Evolutionary conservation across 106 monocot species (phyloP).

Genomic region (Acorus gramineus): DNA sequence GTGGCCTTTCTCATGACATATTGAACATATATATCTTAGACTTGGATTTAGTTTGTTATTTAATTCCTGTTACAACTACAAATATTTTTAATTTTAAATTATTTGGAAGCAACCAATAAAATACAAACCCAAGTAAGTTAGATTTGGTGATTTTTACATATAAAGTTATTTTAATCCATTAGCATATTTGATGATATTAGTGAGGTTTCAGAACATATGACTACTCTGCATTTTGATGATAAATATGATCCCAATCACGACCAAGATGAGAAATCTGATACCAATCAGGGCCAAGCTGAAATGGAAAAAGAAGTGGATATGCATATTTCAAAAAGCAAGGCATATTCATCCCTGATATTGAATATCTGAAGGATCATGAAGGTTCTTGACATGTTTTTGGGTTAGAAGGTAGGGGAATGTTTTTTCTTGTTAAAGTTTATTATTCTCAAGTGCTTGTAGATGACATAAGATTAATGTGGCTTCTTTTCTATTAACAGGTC

Average conservation of each 20-base stretch:
- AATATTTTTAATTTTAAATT: too few relatives aligned
- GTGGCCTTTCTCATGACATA: too few relatives aligned
- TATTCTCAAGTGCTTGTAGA: too few relatives aligned
- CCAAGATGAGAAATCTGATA: slow-evolving; percentile 10
- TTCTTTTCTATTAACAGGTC: slow-evolving; percentile 8
- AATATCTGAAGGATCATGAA: slow-evolving; percentile 80
- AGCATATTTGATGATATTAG: slow-evolving; percentile 20
- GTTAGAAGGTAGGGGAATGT: slow-evolving; percentile 49
- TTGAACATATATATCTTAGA: too few relatives aligned
- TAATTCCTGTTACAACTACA: too few relatives aligned
- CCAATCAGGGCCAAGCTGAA: background rate
- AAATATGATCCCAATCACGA: slow-evolving; percentile 15
- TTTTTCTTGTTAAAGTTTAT: background rate
- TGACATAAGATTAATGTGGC: too few relatives aligned
- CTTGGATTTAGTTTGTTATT: too few relatives aligned
- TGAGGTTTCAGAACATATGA: slow-evolving; percentile 23
- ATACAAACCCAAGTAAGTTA: too few relatives aligned
- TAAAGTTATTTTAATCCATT: too few relatives aligned
- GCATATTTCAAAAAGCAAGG: slow-evolving; percentile 87
- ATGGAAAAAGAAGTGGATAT: slow-evolving; percentile 75
- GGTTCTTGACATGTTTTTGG: slow-evolving; percentile 79
- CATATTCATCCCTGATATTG: slow-evolving; percentile 88
- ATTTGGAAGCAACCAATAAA: too few relatives aligned
- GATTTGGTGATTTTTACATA: too few relatives aligned
- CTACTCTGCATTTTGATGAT: slow-evolving; percentile 29